phyloP scores from a whole-genome alignment of 257 asterid species.

The Capsicum chinense region DNA sequence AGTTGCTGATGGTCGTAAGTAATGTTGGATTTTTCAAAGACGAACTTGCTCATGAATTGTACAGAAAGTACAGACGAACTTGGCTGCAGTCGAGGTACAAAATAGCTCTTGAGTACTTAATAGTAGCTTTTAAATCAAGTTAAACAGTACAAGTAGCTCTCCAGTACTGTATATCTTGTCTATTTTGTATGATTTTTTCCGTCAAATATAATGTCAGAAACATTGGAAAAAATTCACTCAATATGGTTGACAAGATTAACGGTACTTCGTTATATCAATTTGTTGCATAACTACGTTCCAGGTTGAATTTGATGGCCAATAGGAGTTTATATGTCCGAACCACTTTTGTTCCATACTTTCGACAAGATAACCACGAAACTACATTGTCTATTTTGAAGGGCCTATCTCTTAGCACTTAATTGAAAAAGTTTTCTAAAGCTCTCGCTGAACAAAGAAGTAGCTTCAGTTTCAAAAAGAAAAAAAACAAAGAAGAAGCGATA shows the following conservation, averaged over 20 bases:
- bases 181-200: neutral
- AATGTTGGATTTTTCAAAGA: slow-evolving; percentile 97
- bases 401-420: neutral
- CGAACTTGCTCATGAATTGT: slow-evolving; percentile 80
- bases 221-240: neutral
- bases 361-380: neutral
- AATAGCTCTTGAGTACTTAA: slow-evolving; percentile 23
- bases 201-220: neutral
- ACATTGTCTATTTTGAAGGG: neutral
- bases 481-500: neutral
- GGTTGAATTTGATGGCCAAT: neutral
- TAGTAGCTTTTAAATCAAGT: slow-evolving; percentile 25
- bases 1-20: slow-evolving; percentile 91
- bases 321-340: neutral
- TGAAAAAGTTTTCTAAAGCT: neutral
- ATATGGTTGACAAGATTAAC: neutral
- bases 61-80: slow-evolving; percentile 64
- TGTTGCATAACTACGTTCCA: neutral
- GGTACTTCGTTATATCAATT: neutral
- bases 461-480: too few species aligned
- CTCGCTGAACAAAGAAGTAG: slow-evolving; percentile 20
- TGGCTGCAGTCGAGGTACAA: slow-evolving; percentile 81
- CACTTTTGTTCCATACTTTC: neutral
- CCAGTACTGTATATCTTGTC: slow-evolving; percentile 5
- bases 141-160: slow-evolving; percentile 20